Evolutionary conservation across 306 rosid genomes (phyloP), one percentile per base, ranked within the genome.

Genomic region (Luffa aegyptiaca): DNA sequence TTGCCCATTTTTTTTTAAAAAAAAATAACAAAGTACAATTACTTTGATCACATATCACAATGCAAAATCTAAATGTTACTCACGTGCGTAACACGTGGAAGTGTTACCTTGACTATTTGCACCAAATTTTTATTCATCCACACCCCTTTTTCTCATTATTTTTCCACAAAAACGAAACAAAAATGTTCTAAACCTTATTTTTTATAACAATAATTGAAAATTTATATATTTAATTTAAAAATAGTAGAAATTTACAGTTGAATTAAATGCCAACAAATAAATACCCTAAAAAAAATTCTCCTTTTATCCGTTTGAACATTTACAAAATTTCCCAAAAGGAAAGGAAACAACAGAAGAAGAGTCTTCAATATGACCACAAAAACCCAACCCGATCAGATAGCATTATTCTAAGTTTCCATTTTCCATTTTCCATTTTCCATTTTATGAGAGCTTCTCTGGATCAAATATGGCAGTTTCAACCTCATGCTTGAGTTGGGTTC

Each of bases 391-490:
- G 42, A 81, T 55, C 74, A 73, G 74, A 61, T 76, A 77, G 77
- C 81, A 59, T 83, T 85, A 59, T 83, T 85, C 49, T 52, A 57
- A 79, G 80, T 53, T 57, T 76, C 83, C 81, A 71, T 20, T 65
- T 65, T 61, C 39, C n/a, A n/a, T n/a, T n/a, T n/a, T n/a, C n/a
- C n/a, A n/a, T 86, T 65, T 75, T 41, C 78, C 82, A 58, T 82
- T 26, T 68, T 70, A 82, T 85, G 88, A 82, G 52, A 61, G 83
- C 82, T 79, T 71, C 76, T 69, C 72, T 72, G 45, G 18, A 20
- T 83, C 84, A 86, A 80, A 44, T 12, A 92, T 95, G 97, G 93
- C 84, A 48, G 84, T 86, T 18, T 91, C 97, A 80, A 89, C 96
- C 1, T 84, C 89, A 78, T 88, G 94, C 75, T 21, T 85, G 21